Evolutionary conservation across 2,329 filamentous ascomycete species (phyloP).

Genomic region (Periconia macrospinosa): DNA sequence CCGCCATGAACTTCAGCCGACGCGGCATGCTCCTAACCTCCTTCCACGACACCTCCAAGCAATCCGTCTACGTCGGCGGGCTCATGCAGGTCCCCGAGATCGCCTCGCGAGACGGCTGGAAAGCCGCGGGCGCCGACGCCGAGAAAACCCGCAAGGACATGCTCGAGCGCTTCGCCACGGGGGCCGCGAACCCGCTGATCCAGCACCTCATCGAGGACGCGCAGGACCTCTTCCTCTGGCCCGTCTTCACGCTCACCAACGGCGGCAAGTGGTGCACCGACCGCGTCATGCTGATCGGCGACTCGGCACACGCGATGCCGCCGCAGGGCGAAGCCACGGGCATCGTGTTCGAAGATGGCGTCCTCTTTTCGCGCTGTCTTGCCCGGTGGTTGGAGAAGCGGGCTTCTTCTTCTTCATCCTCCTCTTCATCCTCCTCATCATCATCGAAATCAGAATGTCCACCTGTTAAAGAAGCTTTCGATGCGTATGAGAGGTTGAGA

Average conservation of each 20-base stretch:
- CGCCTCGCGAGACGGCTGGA: conserved; percentile 49
- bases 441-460: background rate
- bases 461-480: conserved; percentile 49
- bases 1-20: conserved; percentile 50
- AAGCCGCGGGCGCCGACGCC: conserved; percentile 47
- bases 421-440: no score
- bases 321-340: conserved; percentile 56
- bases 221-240: conserved; percentile 50
- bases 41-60: conserved; percentile 40
- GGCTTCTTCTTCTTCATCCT: conserved; percentile 13
- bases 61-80: conserved; percentile 48
- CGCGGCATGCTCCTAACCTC: conserved; percentile 49
- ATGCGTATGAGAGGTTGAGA: conserved; percentile 51
- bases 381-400: conserved; percentile 47
- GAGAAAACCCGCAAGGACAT: conserved; percentile 47
- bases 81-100: conserved; percentile 50
- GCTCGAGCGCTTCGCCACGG: conserved; percentile 40
- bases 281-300: conserved; percentile 49
- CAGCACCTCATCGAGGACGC: conserved; percentile 46
- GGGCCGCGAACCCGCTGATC: conserved; percentile 41
- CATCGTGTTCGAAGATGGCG: conserved; percentile 56
- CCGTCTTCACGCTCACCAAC: conserved; percentile 49
- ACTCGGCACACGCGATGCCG: conserved; percentile 55
- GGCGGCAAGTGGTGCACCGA: conserved; percentile 49
- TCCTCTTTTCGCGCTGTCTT: conserved; percentile 51